Base-by-base conservation (phyloP, 345 rosid species). In the Brassica nigra region DNA sequence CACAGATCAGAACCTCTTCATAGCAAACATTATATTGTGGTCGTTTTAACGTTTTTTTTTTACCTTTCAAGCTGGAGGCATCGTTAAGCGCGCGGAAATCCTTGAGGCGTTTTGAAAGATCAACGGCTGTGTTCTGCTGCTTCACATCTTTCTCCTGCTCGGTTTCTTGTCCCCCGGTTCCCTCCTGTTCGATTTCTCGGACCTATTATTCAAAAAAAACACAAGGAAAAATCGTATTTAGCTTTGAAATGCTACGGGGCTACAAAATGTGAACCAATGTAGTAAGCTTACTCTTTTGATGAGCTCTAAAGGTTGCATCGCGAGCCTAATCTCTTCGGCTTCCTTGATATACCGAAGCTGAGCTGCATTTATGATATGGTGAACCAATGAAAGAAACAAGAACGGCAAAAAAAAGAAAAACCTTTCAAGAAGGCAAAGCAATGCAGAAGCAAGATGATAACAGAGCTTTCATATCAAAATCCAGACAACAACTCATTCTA, bases 61-160 rank as follows among this genome's bases (percentile, higher is more conserved):
- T 71, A 95, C 99, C 97, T 91, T 91, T 95, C 73, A 89, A 2
- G 85, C 85, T 90, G 55, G 91, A 76, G 37, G 89, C 92, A 79
- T 93, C 98, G 78, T 86, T 90, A 52, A 70, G 0, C 0, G 92
- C 59, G 47, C 80, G 97, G 49, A 93, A 83, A 79, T 93, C 88
- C 71, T 91, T 90, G 18, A 93, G 87, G 31, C 99, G 86, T 80
- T 95, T 95, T 34, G 96, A 93, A 57, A 95, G 95, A 88, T 89
- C 97, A 80, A 88, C 81, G 1, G 84, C 78, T 36, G 81, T 71
- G 70, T 78, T 81, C 85, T 88, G 94, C 85, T 88, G 94, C 0
- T 18, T 93, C 65, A 66, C 62, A 47, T 88, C 89, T 78, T 92
- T 89, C 74, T 83, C 85, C 66, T 81, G 86, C 20, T 80, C 82